Percentiles rank a stretch among this genome's conserved stretches.
These are phyloP conservation scores for Teratosphaeria pseudoeucalypti DNA, from an alignment of 2,329 filamentous ascomycete species.

Conservation along the genomic window DNA sequence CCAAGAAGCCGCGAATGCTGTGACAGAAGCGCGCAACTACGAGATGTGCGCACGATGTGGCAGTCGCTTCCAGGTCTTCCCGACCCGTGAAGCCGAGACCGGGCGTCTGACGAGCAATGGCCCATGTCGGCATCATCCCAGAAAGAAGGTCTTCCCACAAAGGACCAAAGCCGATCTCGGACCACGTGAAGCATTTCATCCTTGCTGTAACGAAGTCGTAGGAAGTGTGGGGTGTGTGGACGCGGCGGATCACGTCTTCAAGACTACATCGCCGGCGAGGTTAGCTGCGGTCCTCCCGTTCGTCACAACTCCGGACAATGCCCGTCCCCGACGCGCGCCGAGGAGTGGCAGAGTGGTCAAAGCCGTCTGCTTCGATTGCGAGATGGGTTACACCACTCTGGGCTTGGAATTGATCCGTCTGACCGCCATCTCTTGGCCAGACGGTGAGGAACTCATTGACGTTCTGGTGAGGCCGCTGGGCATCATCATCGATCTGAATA, in stretches of 20 bases:
- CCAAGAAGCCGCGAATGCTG: conserved; percentile 52
- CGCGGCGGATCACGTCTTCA: conserved; percentile 72
- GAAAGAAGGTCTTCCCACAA: conserved; percentile 52
- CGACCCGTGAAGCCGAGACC: conserved; percentile 59
- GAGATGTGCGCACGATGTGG: conserved; percentile 83
- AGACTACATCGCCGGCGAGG: conserved; percentile 62
- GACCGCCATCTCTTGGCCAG: conserved; percentile 81
- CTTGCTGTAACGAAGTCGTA: conserved; percentile 67
- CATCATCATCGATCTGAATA: conserved; percentile 81
- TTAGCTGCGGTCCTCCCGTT: conserved; percentile 74
- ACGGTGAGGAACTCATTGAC: conserved; percentile 64
- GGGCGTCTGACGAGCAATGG: conserved; percentile 73
- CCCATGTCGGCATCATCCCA: conserved; percentile 70
- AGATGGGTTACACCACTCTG: conserved; percentile 89
- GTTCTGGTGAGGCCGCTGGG: conserved; percentile 76
- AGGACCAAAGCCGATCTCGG: conserved; percentile 47
- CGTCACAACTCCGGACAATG: conserved; percentile 61
- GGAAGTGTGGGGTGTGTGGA: conserved; percentile 63
- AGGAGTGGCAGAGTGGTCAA: conserved; percentile 26
- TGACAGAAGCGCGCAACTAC: conserved; percentile 61
- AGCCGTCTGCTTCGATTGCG: conserved; percentile 84
- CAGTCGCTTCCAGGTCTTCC: conserved; percentile 83
- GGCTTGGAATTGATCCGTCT: conserved; percentile 84
- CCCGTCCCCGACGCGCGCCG: conserved; percentile 33
- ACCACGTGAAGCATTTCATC: conserved; percentile 52